Percentiles rank a stretch among this genome's conserved stretches.
These are phyloP conservation scores for Hanseniaspora vineae DNA, from an alignment of 805 yeast genomes.

Conservation along the genomic window DNA sequence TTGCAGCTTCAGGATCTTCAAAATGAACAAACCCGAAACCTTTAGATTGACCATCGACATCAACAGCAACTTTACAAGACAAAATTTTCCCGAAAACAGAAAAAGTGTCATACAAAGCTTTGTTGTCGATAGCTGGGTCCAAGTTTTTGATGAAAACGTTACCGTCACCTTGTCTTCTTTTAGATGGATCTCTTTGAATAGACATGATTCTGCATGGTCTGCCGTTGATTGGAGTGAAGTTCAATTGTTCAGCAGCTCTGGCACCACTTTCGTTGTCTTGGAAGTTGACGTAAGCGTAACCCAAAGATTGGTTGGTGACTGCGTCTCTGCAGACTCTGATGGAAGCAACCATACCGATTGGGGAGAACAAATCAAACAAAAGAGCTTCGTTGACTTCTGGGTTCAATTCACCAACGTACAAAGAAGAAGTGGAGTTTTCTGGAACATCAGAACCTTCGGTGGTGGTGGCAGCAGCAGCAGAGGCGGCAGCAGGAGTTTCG, in stretches of 20 bases:
- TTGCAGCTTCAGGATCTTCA: constrained; percentile 85
- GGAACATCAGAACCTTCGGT: constrained; percentile 13
- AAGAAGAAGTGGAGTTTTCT: constrained; percentile 42
- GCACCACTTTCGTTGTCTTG: constrained; percentile 82
- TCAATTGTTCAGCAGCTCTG: constrained; percentile 87
- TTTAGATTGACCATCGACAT: constrained; percentile 79
- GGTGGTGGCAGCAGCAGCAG: constrained; percentile 15
- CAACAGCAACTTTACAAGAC: constrained; percentile 95
- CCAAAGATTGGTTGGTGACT: constrained; percentile 89
- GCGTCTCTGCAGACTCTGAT: constrained; percentile 99
- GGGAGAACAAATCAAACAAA: constrained; percentile 87
- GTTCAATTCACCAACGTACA: constrained; percentile 95
- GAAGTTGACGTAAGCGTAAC: constrained; percentile 97
- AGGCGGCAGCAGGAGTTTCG: constrained; percentile 15
- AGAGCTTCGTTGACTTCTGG: constrained; percentile 87
- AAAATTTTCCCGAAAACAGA: constrained; percentile 91
- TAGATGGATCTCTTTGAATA: constrained; percentile 97
- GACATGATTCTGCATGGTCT: constrained; percentile 98
- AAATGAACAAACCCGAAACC: constrained; percentile 98
- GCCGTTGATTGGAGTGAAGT: constrained; percentile 89
- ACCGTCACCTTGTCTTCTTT: constrained; percentile 90
- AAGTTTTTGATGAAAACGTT: constrained; percentile 96
- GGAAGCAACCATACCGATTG: constrained; percentile 88
- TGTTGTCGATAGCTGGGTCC: constrained; percentile 97
- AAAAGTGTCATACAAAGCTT: constrained; percentile 96